Evolutionary conservation across 2,329 filamentous ascomycete species (phyloP), one percentile per base, ranked within the genome.

Genomic region (Fulvia fulva): DNA sequence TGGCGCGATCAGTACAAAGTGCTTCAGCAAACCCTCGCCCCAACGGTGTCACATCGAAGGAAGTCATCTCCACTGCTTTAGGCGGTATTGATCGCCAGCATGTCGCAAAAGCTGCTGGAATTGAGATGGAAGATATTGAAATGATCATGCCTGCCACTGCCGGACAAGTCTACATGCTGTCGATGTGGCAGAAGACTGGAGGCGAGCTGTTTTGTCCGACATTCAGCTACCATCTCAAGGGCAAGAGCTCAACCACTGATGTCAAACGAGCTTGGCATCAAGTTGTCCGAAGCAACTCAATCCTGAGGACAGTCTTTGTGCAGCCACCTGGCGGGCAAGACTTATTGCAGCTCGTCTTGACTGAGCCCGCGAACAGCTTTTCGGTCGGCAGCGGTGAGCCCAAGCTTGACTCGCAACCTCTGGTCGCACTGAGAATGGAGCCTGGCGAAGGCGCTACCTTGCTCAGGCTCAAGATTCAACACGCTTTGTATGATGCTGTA

Each of bases 401-500:
- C 46, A 12, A 54, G 50, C 19, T 49, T 22, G 14, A 8, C 22
- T 7, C n/a, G n/a, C 62, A 67, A 51, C 56, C 68, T 7, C 67
- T 70, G 58, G 61, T 67, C 0, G 59, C 67, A 2, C 57, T 72
- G 23, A 56, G 63, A 5, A 55, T 55, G 1, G 49, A n/a, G 2
- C 57, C 63, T 1, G 54, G 63, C 3, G 56, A 62, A 9, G 53
- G 57, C 7, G 58, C 56, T 12, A 67, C 57, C 52, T 46, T 50
- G 7, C 56, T 80, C 46, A 64, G 74, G 47, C 74, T 81, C 1
- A 77, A 78, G 25, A 87, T 97, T 4, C 91, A 96, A 62, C 92
- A 97, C 71, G 89, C 89, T 0, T 78, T 97, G 0, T 97, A 97
- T 69, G 93, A 97, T 71, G 91, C 87, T 5, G 80, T 95, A 59